Base-by-base conservation (phyloP, 257 asterid genomes). In the Coffea canephora region DNA sequence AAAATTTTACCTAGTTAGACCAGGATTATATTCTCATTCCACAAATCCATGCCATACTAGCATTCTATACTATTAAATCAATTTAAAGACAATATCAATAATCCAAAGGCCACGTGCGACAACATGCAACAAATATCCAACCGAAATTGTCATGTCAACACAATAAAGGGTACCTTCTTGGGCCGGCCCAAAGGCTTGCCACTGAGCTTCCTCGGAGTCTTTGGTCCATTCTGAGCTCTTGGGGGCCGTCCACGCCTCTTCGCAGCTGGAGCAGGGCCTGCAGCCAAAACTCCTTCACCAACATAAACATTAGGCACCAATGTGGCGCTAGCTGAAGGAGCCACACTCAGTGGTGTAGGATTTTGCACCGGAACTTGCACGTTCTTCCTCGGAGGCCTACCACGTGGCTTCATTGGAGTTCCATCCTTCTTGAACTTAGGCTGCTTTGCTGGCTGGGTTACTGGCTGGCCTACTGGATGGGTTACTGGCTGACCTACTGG, bases 161-260 rank as follows among this genome's bases (percentile, higher is more conserved):
- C 34, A 41, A 15, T 6, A 12, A 77, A 21, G 23, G 57, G 18
- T 89, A 94, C 98, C 98, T 94, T 94, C 82, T 46, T 90, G 4
- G 97, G 97, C 77, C 98, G 89, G 52, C 98, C 97, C 82, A 89
- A 73, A 23, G 96, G 95, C 86, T 85, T 90, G 36, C 96, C 97
- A 11, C 88, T 84, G 59, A 86, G 86, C 83, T 85, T 88, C 83
- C 93, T 87, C 0, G 82, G 87, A 54, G 50, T 81, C 77, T 74
- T 88, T 15, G 84, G 85, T 78, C 50, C 91, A 27, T 75, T 86
- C 36, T 79, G 86, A 5, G 85, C 79, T 82, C 67, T 89, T 0
- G 91, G 90, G 13, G 94, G 97, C 81, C 98, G 84, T n/a, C 98
- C 98, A 67, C 96, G 84, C 23, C 91, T 86, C 88, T 89, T 91